Evolutionary conservation across 805 yeast genomes (phyloP), one percentile per base, ranked within the genome.

Genomic region (Priceomyces medius): DNA sequence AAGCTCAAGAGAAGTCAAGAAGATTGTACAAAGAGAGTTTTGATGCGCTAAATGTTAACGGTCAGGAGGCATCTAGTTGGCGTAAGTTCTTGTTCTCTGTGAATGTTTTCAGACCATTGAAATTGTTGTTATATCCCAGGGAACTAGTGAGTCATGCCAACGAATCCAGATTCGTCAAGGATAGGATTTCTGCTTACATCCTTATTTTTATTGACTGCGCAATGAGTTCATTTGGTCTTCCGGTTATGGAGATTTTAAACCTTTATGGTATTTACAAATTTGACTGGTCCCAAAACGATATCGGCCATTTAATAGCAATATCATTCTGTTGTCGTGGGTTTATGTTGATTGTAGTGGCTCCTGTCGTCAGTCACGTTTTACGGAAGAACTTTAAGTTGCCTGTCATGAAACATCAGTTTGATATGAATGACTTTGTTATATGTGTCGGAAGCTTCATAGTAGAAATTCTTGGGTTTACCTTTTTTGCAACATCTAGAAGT

Each of bases 271-370:
- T 81, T 3, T 79, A 66, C 50, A 56, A 52, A 28, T 83, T 76
- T 55, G 46, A 67, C 21, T 81, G 89, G 84, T 58, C 56, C 9
- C 69, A 84, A 16, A 71, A 65, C 3, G 72, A 72, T 24, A 56
- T 84, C 37, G 85, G 88, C 4, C 71, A 73, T 39, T 74, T 75
- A 38, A 59, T 84, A 38, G 79, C 86, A 0, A 45, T 74, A 1
- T 46, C 73, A 1, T 82, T 84, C 44, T 44, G 77, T 2, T 56
- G 74, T 2, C 68, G 76, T 47, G 79, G 86, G 0, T 18, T 71
- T 0, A 67, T 73, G 0, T 56, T 85, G 35, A 66, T 81, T 10
- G 39, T 75, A 0, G 38, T 80, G 10, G 69, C 83, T 4, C 89
- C 90, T 1, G 45, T 73, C 38, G 43, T 68, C 14, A 59, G 48